Evolutionary conservation across 2,329 filamentous ascomycete genomes (phyloP).

Genomic region (Hirsutella thompsonii): DNA sequence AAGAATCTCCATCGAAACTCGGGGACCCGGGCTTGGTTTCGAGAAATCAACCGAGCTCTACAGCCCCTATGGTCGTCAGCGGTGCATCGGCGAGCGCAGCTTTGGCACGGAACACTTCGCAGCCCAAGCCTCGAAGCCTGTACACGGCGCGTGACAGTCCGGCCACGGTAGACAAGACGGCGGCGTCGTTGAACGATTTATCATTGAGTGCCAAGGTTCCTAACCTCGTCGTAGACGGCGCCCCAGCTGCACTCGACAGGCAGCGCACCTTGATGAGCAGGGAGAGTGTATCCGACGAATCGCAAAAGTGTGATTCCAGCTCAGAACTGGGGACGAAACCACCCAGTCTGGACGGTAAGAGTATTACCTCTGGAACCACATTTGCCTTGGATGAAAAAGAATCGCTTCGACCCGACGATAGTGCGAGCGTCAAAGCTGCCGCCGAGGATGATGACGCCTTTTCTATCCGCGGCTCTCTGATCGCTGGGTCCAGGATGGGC

Average conservation of each 20-base stretch:
- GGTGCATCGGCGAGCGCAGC: constrained; percentile 1
- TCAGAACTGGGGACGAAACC: constrained; percentile 65
- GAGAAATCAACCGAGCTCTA: constrained; percentile 1
- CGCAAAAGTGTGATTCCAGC: constrained; percentile 46
- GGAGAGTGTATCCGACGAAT: constrained; percentile 41
- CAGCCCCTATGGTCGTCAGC: constrained; percentile 4
- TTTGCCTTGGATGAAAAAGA: constrained; percentile 97
- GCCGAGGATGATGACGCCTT: constrained; percentile 83
- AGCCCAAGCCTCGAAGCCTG: constrained; percentile 7
- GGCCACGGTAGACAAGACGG: constrained; percentile 13
- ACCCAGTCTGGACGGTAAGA: constrained; percentile 85
- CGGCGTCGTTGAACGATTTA: constrained; percentile 16
- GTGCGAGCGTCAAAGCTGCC: constrained; percentile 76
- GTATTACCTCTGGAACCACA: constrained; percentile 83
- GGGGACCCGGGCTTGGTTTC: constrained; percentile 11
- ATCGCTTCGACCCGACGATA: constrained; percentile 86
- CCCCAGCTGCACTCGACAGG: constrained; percentile 25
- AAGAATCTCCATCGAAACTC: constrained; percentile 9
- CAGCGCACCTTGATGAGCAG: constrained; percentile 19
- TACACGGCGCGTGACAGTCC: constrained; percentile 6
- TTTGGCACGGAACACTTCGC: constrained; percentile 6
- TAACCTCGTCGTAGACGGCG: constrained; percentile 36
- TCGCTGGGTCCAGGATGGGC: constrained; percentile 64
- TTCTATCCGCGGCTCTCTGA: constrained; percentile 62
- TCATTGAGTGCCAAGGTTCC: constrained; percentile 17